phyloP scores from a whole-genome alignment of 305 asterid genomes.

The Fraxinus greggii region DNA sequence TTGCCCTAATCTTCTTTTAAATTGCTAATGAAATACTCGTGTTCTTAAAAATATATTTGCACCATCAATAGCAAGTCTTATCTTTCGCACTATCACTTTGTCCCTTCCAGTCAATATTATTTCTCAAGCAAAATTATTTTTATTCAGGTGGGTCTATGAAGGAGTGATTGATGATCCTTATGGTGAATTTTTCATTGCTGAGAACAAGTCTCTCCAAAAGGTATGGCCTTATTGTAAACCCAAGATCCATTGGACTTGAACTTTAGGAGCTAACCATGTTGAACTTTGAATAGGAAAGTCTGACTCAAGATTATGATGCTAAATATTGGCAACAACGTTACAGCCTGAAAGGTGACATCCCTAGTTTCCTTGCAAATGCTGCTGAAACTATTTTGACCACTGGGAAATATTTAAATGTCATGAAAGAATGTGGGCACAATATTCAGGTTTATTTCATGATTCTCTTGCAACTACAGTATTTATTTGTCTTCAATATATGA shows the following conservation, averaged over 20 bases:
- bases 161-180: slow-evolving; percentile 97
- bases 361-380: slow-evolving; percentile 89
- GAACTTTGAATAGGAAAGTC: slow-evolving; percentile 75
- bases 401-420: slow-evolving; percentile 93
- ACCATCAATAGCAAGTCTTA: slow-evolving; percentile 16
- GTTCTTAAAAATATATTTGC: background rate
- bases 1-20: background rate
- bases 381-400: slow-evolving; percentile 94
- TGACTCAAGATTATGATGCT: slow-evolving; percentile 89
- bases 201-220: slow-evolving; percentile 93
- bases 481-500: slow-evolving; percentile 24
- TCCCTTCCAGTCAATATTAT: slow-evolving; percentile 9
- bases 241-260: slow-evolving; percentile 17
- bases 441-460: slow-evolving; percentile 61
- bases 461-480: slow-evolving; percentile 20
- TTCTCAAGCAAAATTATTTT: slow-evolving; percentile 26
- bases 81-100: slow-evolving; percentile 11
- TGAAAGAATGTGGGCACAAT: slow-evolving; percentile 96
- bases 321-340: slow-evolving; percentile 97
- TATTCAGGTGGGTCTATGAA: slow-evolving; percentile 92
- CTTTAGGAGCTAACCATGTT: slow-evolving; percentile 34
- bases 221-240: slow-evolving; percentile 36
- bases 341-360: slow-evolving; percentile 95
- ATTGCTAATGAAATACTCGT: background rate
- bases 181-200: slow-evolving; percentile 94